Base-by-base conservation (phyloP, 1,284 basidiomycete species). In the Sanghuangporus baumii region DNA sequence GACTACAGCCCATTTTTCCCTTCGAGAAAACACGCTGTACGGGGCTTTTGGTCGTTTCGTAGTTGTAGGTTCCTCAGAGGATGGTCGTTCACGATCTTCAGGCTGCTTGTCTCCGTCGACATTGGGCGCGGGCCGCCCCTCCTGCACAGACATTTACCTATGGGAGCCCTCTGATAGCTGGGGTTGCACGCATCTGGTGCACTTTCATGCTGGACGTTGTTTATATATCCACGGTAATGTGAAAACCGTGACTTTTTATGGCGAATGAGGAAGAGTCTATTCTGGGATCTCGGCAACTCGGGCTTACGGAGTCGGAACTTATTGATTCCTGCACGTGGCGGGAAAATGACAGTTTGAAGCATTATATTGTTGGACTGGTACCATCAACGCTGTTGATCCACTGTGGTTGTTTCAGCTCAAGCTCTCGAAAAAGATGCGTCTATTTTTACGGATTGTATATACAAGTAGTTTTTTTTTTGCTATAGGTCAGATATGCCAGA, bases 1-100 rank as follows among this genome's bases (percentile, higher is more conserved):
- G 1, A 91, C 86, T 50, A 91, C 84, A 43, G 81, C 74, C 86
- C 86, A 88, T 76, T 87, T 89, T 69, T 91, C 87, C 12, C 70
- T 66, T 3, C 66, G 67, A 0, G 81, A 81, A 69, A 82, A 89
- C 41, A 86, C 75, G 63, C 80, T 86, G 59, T 81, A 84, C 1
- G 80, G 78, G 38, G 56, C 65, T 38, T 69, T 67, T 16, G 9
- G 23, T 31, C 26, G 26, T 31, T 31, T 31, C 6, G 31, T 16
- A 34, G 31, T 16, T 11, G 6, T 18, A 36, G 8, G 52, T n/a
- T 23, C 36, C 12, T 11, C 11, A 3, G 20, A 23, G 23, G n/a
- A 20, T 34, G 50, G 23, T 12, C 50, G n/a, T 14, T 11, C 3
- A 9, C 18, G 20, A 16, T 54, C 52, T n/a, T 7, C 43, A 46